A percentile compares a stretch with the other conserved stretches of the same genome.
These are phyloP conservation scores for Acanthamoeba triangularis DNA, from an alignment of 208 protist species.

Conservation along the genomic window DNA sequence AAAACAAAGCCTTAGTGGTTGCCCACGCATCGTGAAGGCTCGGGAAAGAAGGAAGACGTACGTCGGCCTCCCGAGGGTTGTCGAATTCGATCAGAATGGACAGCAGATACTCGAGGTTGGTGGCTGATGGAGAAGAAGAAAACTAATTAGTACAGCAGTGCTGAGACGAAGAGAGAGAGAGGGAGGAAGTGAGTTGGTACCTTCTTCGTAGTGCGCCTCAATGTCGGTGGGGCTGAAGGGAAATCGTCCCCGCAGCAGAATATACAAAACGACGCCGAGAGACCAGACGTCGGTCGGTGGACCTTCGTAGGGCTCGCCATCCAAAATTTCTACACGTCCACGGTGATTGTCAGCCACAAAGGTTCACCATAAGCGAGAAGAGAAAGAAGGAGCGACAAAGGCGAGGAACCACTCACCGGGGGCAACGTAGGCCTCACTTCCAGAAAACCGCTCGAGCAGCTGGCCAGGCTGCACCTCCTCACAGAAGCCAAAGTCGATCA, in stretches of 20 bases:
- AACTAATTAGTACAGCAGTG: too few relatives aligned
- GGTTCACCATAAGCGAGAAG: too few relatives aligned
- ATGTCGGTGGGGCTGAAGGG: constrained; percentile 62
- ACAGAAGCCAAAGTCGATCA: constrained; percentile 66
- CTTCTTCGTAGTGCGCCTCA: constrained; percentile 38
- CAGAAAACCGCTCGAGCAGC: constrained; percentile 49
- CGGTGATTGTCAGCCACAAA: too few relatives aligned
- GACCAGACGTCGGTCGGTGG: constrained; percentile 52
- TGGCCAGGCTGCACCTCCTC: constrained; percentile 52
- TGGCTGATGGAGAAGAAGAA: not conserved
- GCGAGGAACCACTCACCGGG: not conserved
- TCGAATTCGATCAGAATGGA: constrained; percentile 48
- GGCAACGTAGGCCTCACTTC: constrained; percentile 53
- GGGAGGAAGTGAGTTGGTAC: not conserved
- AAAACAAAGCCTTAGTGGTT: too few relatives aligned
- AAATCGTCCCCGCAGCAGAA: constrained; percentile 31
- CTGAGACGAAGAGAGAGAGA: too few relatives aligned
- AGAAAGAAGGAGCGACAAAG: too few relatives aligned
- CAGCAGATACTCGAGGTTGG: constrained; percentile 9
- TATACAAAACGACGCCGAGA: constrained; percentile 59
- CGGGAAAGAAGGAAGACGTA: not conserved
- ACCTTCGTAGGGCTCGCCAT: constrained; percentile 48
- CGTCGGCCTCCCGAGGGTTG: constrained; percentile 23
- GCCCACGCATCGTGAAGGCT: too few relatives aligned
- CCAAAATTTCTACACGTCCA: constrained; percentile 15